Conservation (phyloP, 192 early-diverging fungal species). For the Coemansia sp. region DNA sequence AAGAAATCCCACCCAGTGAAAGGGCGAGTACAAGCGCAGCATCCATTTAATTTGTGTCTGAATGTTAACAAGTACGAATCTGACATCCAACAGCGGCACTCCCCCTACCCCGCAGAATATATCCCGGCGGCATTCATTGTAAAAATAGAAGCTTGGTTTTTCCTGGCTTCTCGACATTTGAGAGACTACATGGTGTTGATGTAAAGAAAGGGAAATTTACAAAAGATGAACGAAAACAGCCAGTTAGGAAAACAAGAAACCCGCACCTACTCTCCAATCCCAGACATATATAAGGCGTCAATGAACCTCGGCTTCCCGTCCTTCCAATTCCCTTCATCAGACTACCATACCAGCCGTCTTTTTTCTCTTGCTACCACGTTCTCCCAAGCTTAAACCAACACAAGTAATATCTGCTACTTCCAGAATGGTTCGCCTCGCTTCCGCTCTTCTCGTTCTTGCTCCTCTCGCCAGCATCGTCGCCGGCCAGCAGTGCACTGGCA, state of each 20-base stretch:
- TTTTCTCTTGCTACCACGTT: not conserved
- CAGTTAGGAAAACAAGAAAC: not conserved
- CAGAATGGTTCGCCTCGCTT: slow-evolving; percentile 40
- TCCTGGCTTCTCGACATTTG: not conserved
- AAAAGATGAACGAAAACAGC: not conserved
- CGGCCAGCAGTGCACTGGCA: slow-evolving; percentile 47
- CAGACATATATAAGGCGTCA: not conserved
- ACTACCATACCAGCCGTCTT: slow-evolving; percentile 3
- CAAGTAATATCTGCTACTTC: not conserved
- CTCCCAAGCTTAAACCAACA: not conserved
- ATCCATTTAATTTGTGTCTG: not conserved
- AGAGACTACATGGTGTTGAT: not conserved
- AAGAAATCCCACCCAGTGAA: not conserved
- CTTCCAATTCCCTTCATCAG: slow-evolving; percentile 1
- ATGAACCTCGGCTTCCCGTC: not conserved
- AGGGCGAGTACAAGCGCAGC: not conserved
- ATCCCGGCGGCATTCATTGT: not conserved
- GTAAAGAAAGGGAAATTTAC: not conserved
- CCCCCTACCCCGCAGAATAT: not conserved
- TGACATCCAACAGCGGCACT: slow-evolving; percentile 2
- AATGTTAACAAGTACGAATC: not conserved
- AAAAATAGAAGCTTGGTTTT: not conserved
- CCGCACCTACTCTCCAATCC: not conserved
- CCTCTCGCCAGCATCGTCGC: slow-evolving; percentile 16
- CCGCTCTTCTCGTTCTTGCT: slow-evolving; percentile 21